Conservation (phyloP, 108 stramenopile genomes). For the Pseudonitzschia multistriata region DNA sequence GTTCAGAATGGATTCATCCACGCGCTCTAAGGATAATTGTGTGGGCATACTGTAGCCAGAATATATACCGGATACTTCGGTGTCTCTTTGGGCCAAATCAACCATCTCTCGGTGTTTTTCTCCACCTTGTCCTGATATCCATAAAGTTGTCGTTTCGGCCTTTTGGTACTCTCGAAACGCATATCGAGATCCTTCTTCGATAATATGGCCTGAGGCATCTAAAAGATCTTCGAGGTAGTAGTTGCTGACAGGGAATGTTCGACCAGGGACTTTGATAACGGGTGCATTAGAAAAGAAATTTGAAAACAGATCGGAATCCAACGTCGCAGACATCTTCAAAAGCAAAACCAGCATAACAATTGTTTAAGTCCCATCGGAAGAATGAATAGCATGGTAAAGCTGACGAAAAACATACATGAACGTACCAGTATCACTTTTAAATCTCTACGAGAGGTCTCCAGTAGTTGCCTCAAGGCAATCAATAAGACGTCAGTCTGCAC, state of each 20-base stretch:
- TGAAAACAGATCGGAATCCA: slow-evolving; percentile 74
- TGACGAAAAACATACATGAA: background rate
- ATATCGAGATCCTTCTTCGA: slow-evolving; percentile 78
- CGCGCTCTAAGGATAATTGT: slow-evolving; percentile 63
- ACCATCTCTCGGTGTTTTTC: slow-evolving; percentile 64
- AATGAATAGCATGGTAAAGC: background rate
- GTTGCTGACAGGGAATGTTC: slow-evolving; percentile 73
- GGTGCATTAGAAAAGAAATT: slow-evolving; percentile 76
- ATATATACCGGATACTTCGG: slow-evolving; percentile 52
- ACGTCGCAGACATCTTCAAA: slow-evolving; percentile 89
- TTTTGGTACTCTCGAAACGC: slow-evolving; percentile 35
- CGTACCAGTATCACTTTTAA: slow-evolving; percentile 71
- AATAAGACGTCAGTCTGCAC: slow-evolving; percentile 86
- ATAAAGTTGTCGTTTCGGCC: slow-evolving; percentile 42
- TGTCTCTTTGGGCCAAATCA: slow-evolving; percentile 30
- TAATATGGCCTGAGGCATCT: slow-evolving; percentile 74
- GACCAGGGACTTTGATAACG: slow-evolving; percentile 71
- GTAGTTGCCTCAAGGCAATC: slow-evolving; percentile 70
- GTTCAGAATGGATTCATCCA: slow-evolving; percentile 68
- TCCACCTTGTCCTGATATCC: slow-evolving; percentile 62
- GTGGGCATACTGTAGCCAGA: slow-evolving; percentile 66
- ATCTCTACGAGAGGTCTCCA: slow-evolving; percentile 57
- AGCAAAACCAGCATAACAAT: background rate
- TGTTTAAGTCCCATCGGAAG: background rate
- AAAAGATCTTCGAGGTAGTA: slow-evolving; percentile 87